Evolutionary conservation across 2,329 filamentous ascomycete species (phyloP), one percentile per base, ranked within the genome.

Genomic region (Fusarium nurragi): DNA sequence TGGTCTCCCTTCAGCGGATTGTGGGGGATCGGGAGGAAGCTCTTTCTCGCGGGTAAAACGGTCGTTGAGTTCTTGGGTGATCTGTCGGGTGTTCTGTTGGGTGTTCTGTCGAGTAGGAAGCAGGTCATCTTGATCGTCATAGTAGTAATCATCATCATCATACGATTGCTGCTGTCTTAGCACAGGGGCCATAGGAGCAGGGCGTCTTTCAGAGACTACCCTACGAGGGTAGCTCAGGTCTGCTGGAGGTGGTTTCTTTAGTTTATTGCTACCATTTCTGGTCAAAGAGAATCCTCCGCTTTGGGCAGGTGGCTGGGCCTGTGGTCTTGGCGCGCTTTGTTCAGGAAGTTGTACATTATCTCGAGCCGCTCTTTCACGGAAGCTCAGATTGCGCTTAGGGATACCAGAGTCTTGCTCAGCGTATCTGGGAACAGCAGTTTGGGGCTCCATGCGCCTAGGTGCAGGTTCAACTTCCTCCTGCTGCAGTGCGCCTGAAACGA

Each of bases 341-440:
- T 69, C 74, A 4, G 78, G 74, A 11, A 78, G 63, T 16, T 75
- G 73, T 37, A 78, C 67, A 19, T 83, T 80, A 45, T 79, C 79
- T 60, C 78, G 79, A 4, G 77, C 80, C 8, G 86, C 80, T 49
- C 85, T 82, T 64, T 88, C 86, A n/a, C 85, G 84, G 74, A 87
- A 86, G 74, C 86, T 89, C 37, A 86, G 70, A 48, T 86, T 86
- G 46, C 85, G 82, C 70, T 84, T 82, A 5, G 84, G 83, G 16
- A 81, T 69, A 14, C 74, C 76, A 10, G 76, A 72, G 9, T 67
- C 61, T 22, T 65, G 63, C 32, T 72, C 68, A 10, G 47, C 86
- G 39, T 85, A 82, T 69, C 83, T 82, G 4, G 84, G 83, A 23
- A 81, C 67, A 11, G 73, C 76, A 4, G 76, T 70, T 18, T 69